phyloP scores from a whole-genome alignment of 352 stramenopile genomes.

The Peronospora tabacina region DNA sequence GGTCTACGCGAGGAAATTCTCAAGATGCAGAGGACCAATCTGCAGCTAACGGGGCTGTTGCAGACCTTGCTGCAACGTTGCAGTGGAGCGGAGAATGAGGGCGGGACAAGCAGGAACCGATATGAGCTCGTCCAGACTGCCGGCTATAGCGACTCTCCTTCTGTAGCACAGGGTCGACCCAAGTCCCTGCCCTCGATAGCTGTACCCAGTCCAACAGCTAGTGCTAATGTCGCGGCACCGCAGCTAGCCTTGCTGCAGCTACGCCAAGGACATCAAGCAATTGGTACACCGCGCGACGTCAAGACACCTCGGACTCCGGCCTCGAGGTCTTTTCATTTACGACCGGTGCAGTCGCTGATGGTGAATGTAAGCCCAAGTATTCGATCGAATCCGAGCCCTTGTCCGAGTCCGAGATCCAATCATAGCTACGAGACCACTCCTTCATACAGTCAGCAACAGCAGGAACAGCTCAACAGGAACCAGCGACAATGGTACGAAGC shows the following conservation, averaged over 20 bases:
- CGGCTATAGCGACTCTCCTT: slow-evolving; percentile 10
- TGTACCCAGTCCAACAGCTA: slow-evolving; percentile 25
- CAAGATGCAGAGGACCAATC: slow-evolving; percentile 61
- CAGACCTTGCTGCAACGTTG: slow-evolving; percentile 39
- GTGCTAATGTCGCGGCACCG: slow-evolving; percentile 12
- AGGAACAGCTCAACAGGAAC: slow-evolving; percentile 19
- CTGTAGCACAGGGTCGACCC: slow-evolving; percentile 10
- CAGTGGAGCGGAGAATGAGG: slow-evolving; percentile 14
- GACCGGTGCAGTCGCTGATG: slow-evolving; percentile 40
- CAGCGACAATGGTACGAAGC: slow-evolving; percentile 24
- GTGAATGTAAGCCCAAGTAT: slow-evolving; percentile 23
- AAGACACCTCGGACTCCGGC: slow-evolving; percentile 26
- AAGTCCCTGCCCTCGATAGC: slow-evolving; percentile 20
- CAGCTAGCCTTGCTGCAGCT: slow-evolving; percentile 30
- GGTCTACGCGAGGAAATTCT: slow-evolving; percentile 57
- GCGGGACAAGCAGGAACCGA: slow-evolving; percentile 8
- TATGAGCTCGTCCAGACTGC: slow-evolving; percentile 7
- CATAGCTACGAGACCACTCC: slow-evolving; percentile 22
- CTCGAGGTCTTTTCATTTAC: slow-evolving; percentile 35
- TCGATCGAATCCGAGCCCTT: slow-evolving; percentile 12
- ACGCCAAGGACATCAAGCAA: slow-evolving; percentile 21
- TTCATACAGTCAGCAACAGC: slow-evolving; percentile 23
- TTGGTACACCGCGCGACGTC: slow-evolving; percentile 21
- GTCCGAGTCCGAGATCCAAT: slow-evolving; percentile 23
- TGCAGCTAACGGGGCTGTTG: slow-evolving; percentile 48